Evolutionary conservation across 139 green algal genomes (phyloP).

Genomic region (Desmodesmus armatus): DNA sequence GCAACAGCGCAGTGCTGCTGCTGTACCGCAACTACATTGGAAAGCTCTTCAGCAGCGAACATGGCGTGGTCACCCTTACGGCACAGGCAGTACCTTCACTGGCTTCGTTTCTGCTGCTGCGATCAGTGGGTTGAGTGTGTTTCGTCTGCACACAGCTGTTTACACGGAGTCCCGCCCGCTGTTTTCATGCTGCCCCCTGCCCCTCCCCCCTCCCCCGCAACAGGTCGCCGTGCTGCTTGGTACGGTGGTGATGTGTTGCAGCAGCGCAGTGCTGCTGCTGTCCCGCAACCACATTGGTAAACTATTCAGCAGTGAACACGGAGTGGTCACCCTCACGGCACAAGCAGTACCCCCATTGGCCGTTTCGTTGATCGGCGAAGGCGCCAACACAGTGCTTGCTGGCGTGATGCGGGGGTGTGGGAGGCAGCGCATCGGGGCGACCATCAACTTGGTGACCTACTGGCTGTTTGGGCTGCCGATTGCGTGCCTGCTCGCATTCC

Average conservation of each 20-base stretch:
- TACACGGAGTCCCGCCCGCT: too few species aligned
- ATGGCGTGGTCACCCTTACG: conserved; percentile 52
- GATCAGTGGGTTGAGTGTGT: too few species aligned
- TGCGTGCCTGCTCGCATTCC: conserved; percentile 67
- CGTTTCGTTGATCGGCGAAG: conserved; percentile 43
- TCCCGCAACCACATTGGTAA: background rate
- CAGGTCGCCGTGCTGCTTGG: conserved; percentile 70
- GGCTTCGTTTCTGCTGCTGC: too few species aligned
- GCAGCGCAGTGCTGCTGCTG: conserved; percentile 16
- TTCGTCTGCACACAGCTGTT: too few species aligned
- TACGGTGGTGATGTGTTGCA: conserved; percentile 8
- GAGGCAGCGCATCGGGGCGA: conserved; percentile 68
- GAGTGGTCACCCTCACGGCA: conserved; percentile 55
- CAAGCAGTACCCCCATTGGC: conserved; percentile 56
- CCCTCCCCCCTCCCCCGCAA: background rate
- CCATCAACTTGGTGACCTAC: conserved; percentile 73
- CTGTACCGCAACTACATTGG: background rate
- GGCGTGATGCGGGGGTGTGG: conserved; percentile 74
- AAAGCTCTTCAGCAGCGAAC: conserved; percentile 49
- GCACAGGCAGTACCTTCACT: conserved; percentile 55
- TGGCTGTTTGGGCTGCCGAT: conserved; percentile 73
- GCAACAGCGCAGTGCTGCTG: conserved; percentile 16
- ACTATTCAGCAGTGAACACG: conserved; percentile 50
- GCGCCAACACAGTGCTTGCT: conserved; percentile 67
- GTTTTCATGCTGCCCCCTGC: too few species aligned